Evolutionary conservation across 345 rosid species (phyloP).

Genomic region (Euphorbia peplus): DNA sequence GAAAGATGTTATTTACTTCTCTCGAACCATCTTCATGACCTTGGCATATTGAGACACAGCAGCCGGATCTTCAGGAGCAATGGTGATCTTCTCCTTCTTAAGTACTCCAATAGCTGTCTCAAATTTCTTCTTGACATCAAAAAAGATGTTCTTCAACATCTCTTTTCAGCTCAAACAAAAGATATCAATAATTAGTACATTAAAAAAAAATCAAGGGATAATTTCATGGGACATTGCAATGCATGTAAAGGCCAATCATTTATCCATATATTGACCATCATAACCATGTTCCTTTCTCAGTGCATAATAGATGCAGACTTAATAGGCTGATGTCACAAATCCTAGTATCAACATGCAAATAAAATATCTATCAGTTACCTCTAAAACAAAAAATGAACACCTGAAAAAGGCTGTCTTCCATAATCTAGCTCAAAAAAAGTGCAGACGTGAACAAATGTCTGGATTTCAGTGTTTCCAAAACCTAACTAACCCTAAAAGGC

Average conservation of each 20-base stretch:
- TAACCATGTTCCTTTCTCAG: neutral
- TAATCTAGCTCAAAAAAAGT: neutral
- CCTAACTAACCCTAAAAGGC: too few relatives aligned
- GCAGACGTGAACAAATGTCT: neutral
- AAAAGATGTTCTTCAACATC: constrained; percentile 86
- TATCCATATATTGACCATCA: neutral
- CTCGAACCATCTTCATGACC: constrained; percentile 83
- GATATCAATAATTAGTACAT: constrained; percentile 13
- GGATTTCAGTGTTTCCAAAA: too few relatives aligned
- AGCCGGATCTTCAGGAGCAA: constrained; percentile 83
- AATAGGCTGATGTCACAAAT: neutral
- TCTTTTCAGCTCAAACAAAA: constrained; percentile 38
- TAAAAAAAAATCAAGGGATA: neutral
- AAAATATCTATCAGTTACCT: neutral
- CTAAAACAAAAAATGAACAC: neutral
- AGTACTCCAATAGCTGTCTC: constrained; percentile 76
- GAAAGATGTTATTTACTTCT: constrained; percentile 53
- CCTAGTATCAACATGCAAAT: neutral
- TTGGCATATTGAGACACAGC: constrained; percentile 82
- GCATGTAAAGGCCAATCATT: neutral
- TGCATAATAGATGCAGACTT: neutral
- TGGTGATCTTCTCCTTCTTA: constrained; percentile 85
- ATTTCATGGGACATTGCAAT: constrained; percentile 2
- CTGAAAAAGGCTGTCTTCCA: neutral
- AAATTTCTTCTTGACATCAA: constrained; percentile 79